Evolutionary conservation across 768 basidiomycete genomes (phyloP).

Genomic region (Russula vinacea): DNA sequence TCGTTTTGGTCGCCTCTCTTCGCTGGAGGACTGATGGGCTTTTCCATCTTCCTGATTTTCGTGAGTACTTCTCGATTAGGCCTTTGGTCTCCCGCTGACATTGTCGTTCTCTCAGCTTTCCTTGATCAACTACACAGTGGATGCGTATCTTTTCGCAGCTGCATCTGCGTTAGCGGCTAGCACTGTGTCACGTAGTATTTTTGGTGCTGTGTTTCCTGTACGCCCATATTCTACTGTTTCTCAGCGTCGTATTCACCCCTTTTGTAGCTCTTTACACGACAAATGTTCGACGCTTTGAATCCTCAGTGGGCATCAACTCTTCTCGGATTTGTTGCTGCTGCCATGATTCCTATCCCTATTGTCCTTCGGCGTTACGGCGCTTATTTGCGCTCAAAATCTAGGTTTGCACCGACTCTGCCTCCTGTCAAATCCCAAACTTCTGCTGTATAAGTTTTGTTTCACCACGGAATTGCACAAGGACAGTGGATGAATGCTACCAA

Average conservation of each 20-base stretch:
- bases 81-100: not conserved
- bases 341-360: conserved; percentile 45
- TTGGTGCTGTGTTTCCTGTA: conserved; percentile 40
- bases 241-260: conserved; percentile 6
- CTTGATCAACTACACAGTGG: conserved; percentile 59
- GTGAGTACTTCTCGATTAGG: conserved; percentile 38
- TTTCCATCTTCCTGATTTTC: conserved; percentile 53
- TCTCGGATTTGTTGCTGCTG: conserved; percentile 49
- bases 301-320: conserved; percentile 59
- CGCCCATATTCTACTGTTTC: not conserved
- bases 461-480: not conserved
- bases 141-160: conserved; percentile 52
- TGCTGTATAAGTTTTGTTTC: conserved; percentile 7
- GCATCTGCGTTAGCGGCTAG: conserved; percentile 56
- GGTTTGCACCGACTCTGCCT: conserved; percentile 8
- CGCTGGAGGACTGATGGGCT: conserved; percentile 50
- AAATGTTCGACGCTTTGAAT: conserved; percentile 51
- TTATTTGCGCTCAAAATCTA: conserved; percentile 27
- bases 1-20: conserved; percentile 53
- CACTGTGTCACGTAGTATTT: conserved; percentile 52
- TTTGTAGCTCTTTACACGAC: conserved; percentile 47
- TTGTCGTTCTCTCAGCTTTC: conserved; percentile 41
- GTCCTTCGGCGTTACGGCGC: conserved; percentile 32
- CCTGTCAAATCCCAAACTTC: conserved; percentile 14
- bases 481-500: not conserved